phyloP scores from a whole-genome alignment of 257 asterid genomes.

The Marsdenia floribunda region DNA sequence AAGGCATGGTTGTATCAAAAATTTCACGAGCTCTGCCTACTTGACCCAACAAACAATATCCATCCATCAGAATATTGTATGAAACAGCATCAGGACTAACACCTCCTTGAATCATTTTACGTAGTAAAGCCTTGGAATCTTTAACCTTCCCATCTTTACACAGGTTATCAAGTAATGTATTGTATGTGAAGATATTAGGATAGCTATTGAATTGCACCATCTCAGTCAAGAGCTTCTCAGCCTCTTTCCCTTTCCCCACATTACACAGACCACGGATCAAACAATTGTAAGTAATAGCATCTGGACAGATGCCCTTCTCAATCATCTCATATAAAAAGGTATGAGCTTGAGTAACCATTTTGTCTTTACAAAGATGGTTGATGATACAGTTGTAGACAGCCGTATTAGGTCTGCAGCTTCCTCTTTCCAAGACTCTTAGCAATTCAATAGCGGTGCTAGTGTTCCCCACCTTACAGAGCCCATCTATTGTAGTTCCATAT shows the following conservation, averaged over 20 bases:
- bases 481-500: conserved; percentile 19
- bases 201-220: conserved; percentile 9
- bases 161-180: not conserved
- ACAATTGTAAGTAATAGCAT: conserved; percentile 19
- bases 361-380: conserved; percentile 25
- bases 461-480: conserved; percentile 31
- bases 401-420: conserved; percentile 19
- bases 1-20: conserved; percentile 16
- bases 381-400: conserved; percentile 13
- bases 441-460: conserved; percentile 20
- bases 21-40: conserved; percentile 19
- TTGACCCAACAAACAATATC: conserved; percentile 22
- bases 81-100: conserved; percentile 17
- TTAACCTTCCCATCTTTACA: conserved; percentile 22
- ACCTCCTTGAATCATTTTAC: conserved; percentile 13
- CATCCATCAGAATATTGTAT: conserved; percentile 21
- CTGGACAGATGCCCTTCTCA: conserved; percentile 17
- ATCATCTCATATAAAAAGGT: conserved; percentile 22
- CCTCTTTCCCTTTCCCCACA: conserved; percentile 17
- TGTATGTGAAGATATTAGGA: conserved; percentile 11
- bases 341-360: conserved; percentile 21
- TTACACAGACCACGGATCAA: conserved; percentile 27
- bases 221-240: conserved; percentile 9
- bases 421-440: conserved; percentile 2
- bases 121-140: conserved; percentile 19